phyloP scores from a whole-genome alignment of 768 basidiomycete genomes.

The Lepiota venenata region DNA sequence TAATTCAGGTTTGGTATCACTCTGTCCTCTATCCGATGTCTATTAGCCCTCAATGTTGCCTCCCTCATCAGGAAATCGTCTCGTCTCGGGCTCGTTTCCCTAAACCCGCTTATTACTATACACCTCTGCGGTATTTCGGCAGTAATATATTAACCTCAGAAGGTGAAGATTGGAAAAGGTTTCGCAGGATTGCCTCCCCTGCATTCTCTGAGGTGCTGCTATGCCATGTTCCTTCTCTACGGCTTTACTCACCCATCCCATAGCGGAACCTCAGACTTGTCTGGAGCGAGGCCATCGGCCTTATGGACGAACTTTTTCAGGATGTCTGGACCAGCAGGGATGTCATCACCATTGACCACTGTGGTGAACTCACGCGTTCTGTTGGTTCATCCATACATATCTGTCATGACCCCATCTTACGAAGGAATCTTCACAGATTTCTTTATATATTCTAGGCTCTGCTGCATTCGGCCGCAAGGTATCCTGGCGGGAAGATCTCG shows the following conservation, averaged over 20 bases:
- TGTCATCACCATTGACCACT: conserved; percentile 38
- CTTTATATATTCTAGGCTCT: conserved; percentile 50
- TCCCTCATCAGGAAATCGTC: conserved; percentile 41
- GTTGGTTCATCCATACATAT: conserved; percentile 25
- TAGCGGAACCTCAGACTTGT: conserved; percentile 45
- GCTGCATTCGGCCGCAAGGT: conserved; percentile 55
- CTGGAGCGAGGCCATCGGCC: conserved; percentile 40
- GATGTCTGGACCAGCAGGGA: conserved; percentile 44
- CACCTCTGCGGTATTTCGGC: conserved; percentile 46
- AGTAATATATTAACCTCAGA: conserved; percentile 61
- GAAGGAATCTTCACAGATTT: conserved; percentile 32
- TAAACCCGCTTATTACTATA: conserved; percentile 48
- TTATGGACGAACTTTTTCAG: conserved; percentile 39
- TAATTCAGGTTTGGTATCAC: conserved; percentile 30
- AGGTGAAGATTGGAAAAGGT: conserved; percentile 61
- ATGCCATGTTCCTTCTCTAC: background rate
- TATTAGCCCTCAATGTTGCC: too few species aligned
- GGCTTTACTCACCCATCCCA: background rate
- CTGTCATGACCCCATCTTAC: too few species aligned
- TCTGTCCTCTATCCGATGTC: background rate
- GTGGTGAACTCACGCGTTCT: conserved; percentile 48
- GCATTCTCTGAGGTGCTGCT: conserved; percentile 55
- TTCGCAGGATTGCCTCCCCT: conserved; percentile 56
- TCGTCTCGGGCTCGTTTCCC: conserved; percentile 48
- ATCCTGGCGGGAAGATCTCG: conserved; percentile 40